Evolutionary conservation across 2,329 filamentous ascomycete species (phyloP).

Genomic region (Sclerotinia trifoliorum): DNA sequence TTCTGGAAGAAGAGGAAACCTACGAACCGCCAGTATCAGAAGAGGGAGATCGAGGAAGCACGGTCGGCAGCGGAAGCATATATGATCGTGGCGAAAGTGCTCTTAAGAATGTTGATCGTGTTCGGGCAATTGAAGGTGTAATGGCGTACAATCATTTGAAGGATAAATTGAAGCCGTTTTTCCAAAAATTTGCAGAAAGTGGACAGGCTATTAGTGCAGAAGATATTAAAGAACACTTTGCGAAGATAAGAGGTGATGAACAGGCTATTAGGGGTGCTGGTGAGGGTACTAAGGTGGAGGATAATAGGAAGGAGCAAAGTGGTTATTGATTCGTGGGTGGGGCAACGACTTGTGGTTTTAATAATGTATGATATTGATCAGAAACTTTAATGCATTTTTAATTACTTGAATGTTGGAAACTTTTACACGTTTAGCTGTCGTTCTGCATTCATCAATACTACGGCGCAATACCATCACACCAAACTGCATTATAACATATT

Average conservation of each 20-base stretch:
- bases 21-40: slow-evolving; percentile 90
- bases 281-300: slow-evolving; percentile 37
- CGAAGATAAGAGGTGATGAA: slow-evolving; percentile 86
- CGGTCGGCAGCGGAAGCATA: slow-evolving; percentile 74
- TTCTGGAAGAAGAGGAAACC: slow-evolving; percentile 89
- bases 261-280: slow-evolving; percentile 43
- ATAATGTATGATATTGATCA: not conserved
- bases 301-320: slow-evolving; percentile 47
- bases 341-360: not conserved
- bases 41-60: slow-evolving; percentile 54
- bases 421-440: not conserved
- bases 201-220: slow-evolving; percentile 86
- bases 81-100: slow-evolving; percentile 91
- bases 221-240: slow-evolving; percentile 96
- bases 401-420: not conserved
- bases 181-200: slow-evolving; percentile 90
- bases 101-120: slow-evolving; percentile 86
- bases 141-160: slow-evolving; percentile 98
- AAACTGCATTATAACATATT: not conserved
- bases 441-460: not conserved
- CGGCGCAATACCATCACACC: not conserved
- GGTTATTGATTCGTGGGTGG: slow-evolving; percentile 39
- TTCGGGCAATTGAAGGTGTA: slow-evolving; percentile 89
- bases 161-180: slow-evolving; percentile 91
- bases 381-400: not conserved